Percentiles rank a stretch among this genome's conserved stretches.
phyloP scores from a whole-genome alignment of 345 rosid species.

The Hibiscus tridactylites region DNA sequence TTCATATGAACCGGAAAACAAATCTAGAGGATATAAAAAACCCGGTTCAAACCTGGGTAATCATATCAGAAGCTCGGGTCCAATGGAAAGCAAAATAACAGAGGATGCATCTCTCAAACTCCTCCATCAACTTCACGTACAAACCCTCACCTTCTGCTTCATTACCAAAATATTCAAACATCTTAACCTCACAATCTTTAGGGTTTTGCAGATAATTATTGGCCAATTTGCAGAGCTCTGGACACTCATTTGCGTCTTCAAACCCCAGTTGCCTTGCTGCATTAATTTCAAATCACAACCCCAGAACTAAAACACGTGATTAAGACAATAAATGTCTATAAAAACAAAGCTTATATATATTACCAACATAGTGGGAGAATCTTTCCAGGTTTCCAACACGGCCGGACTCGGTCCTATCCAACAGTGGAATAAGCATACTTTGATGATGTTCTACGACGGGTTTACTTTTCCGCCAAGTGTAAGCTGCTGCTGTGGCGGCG shows the following conservation, averaged over 20 bases:
- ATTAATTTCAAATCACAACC: background rate
- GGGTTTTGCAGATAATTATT: conserved; percentile 44
- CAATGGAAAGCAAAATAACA: conserved; percentile 83
- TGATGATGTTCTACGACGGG: conserved; percentile 4
- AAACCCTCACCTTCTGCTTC: conserved; percentile 52
- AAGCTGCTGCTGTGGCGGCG: conserved; percentile 10
- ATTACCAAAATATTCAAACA: conserved; percentile 39
- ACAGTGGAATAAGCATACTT: conserved; percentile 30
- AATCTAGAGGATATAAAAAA: no score
- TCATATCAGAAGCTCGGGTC: conserved; percentile 55
- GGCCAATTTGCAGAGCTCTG: conserved; percentile 61
- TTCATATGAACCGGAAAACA: no score
- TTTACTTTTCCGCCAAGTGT: conserved; percentile 16
- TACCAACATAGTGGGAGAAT: conserved; percentile 67
- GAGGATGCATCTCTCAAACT: conserved; percentile 76
- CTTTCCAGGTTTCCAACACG: conserved; percentile 54
- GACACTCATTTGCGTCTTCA: conserved; percentile 55
- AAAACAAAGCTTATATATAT: conserved; percentile 19
- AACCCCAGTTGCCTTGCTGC: conserved; percentile 86
- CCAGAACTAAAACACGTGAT: background rate
- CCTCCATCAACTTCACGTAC: conserved; percentile 54
- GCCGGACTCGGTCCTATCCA: conserved; percentile 44
- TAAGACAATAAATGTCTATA: no score
- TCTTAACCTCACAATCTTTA: conserved; percentile 48
- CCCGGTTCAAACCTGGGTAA: conserved; percentile 41